A percentile compares a stretch with the other conserved stretches of the same genome.
phyloP scores from a whole-genome alignment of 148 eudicot species.

The Euryodendron excelsum region DNA sequence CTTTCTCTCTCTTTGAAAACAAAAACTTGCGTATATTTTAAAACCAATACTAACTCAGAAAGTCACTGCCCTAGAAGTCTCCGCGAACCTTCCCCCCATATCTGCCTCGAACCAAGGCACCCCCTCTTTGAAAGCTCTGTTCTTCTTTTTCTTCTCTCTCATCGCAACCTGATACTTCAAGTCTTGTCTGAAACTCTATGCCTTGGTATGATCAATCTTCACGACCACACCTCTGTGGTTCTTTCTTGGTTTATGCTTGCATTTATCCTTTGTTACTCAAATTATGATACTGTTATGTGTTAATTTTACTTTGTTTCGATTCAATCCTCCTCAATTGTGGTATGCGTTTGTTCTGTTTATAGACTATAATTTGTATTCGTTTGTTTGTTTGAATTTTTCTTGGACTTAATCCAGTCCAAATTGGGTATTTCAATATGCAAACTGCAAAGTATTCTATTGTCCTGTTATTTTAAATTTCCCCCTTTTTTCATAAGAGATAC shows the following conservation, averaged over 20 bases:
- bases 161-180: neutral
- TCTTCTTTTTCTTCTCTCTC: neutral
- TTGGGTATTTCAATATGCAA: neutral
- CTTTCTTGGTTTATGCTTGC: neutral
- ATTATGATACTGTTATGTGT: neutral
- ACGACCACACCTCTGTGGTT: neutral
- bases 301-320: neutral
- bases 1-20: neutral
- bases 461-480: neutral
- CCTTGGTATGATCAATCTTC: constrained; percentile 1
- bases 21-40: neutral
- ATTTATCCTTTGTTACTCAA: neutral
- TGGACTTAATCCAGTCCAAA: neutral
- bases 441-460: no score
- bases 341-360: no score
- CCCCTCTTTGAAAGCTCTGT: neutral
- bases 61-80: constrained; percentile 14
- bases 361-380: neutral
- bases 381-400: neutral
- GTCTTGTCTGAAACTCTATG: neutral
- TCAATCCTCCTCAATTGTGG: neutral
- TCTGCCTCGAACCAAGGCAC: no score
- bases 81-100: constrained; percentile 11
- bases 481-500: no score
- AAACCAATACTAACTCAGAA: neutral